Conservation (phyloP, 2,329 filamentous ascomycete genomes). For the Fusarium sambucinum region DNA sequence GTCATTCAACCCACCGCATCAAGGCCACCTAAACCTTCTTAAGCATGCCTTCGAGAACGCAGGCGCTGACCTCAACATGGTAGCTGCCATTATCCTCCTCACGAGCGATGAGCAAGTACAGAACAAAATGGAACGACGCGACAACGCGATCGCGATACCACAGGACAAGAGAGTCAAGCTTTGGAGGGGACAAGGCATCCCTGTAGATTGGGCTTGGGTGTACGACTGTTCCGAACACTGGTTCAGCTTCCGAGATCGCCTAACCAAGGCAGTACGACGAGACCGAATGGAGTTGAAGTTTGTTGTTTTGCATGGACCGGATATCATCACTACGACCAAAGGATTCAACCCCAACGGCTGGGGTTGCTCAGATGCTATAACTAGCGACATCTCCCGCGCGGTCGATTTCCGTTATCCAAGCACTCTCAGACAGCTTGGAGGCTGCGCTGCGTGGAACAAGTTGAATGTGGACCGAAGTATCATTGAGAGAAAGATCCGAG, state of each 20-base stretch:
- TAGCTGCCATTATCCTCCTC: constrained; percentile 50
- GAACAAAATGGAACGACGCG: constrained; percentile 37
- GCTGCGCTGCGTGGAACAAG: constrained; percentile 38
- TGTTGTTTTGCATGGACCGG: constrained; percentile 44
- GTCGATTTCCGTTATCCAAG: constrained; percentile 46
- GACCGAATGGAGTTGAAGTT: constrained; percentile 41
- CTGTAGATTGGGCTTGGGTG: constrained; percentile 46
- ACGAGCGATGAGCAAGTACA: constrained; percentile 44
- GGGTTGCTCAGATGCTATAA: constrained; percentile 44
- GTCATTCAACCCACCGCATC: constrained; percentile 56
- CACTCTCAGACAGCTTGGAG: constrained; percentile 41
- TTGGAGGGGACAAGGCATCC: constrained; percentile 39
- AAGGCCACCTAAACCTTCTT: constrained; percentile 52
- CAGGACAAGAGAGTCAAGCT: constrained; percentile 43
- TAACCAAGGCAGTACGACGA: constrained; percentile 15
- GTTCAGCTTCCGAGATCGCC: constrained; percentile 16
- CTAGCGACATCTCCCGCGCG: constrained; percentile 43
- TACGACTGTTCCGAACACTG: constrained; percentile 42
- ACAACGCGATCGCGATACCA: constrained; percentile 29
- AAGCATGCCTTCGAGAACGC: constrained; percentile 46
- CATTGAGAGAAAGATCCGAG: constrained; percentile 28
- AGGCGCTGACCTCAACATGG: constrained; percentile 47
- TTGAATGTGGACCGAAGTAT: constrained; percentile 4
- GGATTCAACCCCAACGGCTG: constrained; percentile 36
- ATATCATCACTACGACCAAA: constrained; percentile 32